phyloP scores from a whole-genome alignment of 225 moss, liverwort and hornwort species.

The Asterella californica region DNA sequence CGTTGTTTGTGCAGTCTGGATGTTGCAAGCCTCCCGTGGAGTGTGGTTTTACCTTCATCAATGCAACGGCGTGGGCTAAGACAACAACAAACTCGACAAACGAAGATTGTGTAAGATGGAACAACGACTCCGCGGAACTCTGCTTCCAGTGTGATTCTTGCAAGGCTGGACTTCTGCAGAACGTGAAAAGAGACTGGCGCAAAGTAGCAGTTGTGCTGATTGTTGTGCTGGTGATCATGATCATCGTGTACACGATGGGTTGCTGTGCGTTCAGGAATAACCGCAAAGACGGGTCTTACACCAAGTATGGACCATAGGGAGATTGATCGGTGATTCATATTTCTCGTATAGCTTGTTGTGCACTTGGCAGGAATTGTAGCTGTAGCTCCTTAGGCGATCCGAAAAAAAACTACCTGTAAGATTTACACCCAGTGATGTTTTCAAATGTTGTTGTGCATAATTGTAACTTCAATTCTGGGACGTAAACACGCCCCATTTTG shows the following conservation, averaged over 20 bases:
- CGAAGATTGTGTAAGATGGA: conserved; percentile 59
- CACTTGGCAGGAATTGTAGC: not conserved
- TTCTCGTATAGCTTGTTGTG: not conserved
- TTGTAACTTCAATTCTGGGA: conserved; percentile 1
- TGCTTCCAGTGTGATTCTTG: conserved; percentile 84
- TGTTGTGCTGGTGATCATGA: conserved; percentile 60
- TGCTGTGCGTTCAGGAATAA: conserved; percentile 78
- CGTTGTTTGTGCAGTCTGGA: conserved; percentile 57
- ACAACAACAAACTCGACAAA: conserved; percentile 19
- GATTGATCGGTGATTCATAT: not conserved
- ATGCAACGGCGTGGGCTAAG: conserved; percentile 50
- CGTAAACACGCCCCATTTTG: not conserved
- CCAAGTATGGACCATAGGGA: conserved; percentile 19
- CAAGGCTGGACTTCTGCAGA: conserved; percentile 84
- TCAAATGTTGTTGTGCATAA: conserved; percentile 5
- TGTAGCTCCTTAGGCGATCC: not conserved
- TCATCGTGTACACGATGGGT: conserved; percentile 71
- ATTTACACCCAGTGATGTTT: not conserved
- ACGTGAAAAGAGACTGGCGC: conserved; percentile 89
- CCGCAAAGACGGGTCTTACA: conserved; percentile 21
- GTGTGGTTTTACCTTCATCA: conserved; percentile 48
- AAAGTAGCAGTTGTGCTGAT: conserved; percentile 65
- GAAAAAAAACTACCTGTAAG: not conserved
- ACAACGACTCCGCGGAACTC: conserved; percentile 33
- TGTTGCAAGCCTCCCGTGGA: conserved; percentile 90